Evolutionary conservation across 306 rosid species (phyloP).

Genomic region (Dalbergia cultrata): DNA sequence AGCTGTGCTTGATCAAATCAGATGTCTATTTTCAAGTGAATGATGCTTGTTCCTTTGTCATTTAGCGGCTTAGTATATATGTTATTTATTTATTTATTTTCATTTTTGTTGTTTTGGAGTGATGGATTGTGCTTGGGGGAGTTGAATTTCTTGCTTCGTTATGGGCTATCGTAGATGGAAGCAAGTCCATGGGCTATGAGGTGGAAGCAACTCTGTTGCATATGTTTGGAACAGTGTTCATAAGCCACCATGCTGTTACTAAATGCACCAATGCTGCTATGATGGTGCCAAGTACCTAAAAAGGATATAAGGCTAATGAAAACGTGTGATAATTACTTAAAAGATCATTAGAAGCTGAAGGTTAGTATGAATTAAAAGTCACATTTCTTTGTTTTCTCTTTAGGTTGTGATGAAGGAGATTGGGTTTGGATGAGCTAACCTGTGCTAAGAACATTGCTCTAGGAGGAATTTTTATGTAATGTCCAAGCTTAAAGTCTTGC

Average conservation of each 20-base stretch:
- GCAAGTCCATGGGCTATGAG: conserved; percentile 89
- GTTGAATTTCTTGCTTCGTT: too few species aligned
- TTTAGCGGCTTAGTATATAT: too few species aligned
- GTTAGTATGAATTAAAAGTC: not conserved
- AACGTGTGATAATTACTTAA: conserved; percentile 2
- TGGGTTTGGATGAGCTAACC: conserved; percentile 47
- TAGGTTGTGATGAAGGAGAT: not conserved
- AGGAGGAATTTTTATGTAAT: conserved; percentile 95
- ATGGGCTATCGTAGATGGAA: too few species aligned
- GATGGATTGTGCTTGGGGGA: too few species aligned
- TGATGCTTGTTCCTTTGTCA: too few species aligned
- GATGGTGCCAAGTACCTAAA: conserved; percentile 70
- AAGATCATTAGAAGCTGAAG: not conserved
- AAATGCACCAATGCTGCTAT: conserved; percentile 71
- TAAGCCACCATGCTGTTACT: conserved; percentile 90
- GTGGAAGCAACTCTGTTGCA: conserved; percentile 71
- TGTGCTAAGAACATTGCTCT: conserved; percentile 84
- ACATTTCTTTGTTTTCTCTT: not conserved
- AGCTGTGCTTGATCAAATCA: too few species aligned
- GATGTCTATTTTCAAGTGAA: too few species aligned
- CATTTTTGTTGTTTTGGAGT: too few species aligned
- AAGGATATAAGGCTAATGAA: not conserved
- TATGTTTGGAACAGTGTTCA: conserved; percentile 68
- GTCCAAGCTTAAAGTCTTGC: conserved; percentile 93
- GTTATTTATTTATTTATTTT: too few species aligned